Evolutionary conservation across 805 yeast species (phyloP).

Genomic region (Candida easanensis): DNA sequence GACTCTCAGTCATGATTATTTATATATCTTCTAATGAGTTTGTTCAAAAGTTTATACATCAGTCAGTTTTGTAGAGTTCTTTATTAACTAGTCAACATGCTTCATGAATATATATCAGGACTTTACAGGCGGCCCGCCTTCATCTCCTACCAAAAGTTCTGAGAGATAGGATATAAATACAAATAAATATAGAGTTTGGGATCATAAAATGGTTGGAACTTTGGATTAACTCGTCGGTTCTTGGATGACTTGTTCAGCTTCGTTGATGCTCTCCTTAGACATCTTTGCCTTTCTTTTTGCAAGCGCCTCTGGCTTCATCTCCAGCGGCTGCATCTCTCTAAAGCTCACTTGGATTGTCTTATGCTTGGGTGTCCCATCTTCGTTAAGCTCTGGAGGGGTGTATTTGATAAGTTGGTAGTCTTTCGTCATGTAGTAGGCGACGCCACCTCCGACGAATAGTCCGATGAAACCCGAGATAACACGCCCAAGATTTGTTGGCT

Average conservation of each 20-base stretch:
- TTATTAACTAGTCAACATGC: no score
- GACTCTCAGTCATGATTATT: background rate
- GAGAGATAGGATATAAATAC: background rate
- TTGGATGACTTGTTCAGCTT: conserved; percentile 16
- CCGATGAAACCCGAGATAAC: conserved; percentile 19
- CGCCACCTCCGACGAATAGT: conserved; percentile 14
- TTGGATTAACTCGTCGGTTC: conserved; percentile 15
- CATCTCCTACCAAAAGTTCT: no score
- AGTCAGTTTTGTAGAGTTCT: no score
- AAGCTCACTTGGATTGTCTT: conserved; percentile 34
- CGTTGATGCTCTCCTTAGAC: conserved; percentile 8
- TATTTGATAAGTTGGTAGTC: conserved; percentile 35
- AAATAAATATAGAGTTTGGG: background rate
- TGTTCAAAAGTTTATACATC: background rate
- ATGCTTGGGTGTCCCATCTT: conserved; percentile 35
- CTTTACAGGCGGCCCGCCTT: no score
- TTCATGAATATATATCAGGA: no score
- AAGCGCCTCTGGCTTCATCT: conserved; percentile 34
- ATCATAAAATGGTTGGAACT: no score
- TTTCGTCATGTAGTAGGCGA: conserved; percentile 20
- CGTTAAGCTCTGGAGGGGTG: conserved; percentile 38
- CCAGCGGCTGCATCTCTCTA: conserved; percentile 36
- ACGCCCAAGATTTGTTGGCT: conserved; percentile 15
- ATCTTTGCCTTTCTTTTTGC: conserved; percentile 10
- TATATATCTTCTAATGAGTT: background rate